Conservation (phyloP, 1,139 yeast genomes). For the Geotrichum aggregatum region DNA sequence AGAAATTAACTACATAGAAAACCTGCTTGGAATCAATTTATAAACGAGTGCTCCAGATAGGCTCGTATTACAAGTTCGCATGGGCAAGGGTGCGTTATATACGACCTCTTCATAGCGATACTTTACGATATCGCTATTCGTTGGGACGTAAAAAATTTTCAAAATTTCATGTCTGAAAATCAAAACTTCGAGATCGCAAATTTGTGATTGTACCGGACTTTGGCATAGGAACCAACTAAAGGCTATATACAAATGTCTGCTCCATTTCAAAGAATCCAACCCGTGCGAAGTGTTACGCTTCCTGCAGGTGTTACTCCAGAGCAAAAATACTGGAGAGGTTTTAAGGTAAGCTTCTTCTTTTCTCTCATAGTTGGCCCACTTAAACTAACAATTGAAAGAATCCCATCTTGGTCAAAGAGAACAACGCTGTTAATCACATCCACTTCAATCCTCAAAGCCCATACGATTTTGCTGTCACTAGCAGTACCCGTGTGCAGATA, state of each 20-base stretch:
- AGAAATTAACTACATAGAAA: too few species aligned
- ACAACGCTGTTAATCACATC: slow-evolving; percentile 83
- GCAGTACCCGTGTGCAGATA: slow-evolving; percentile 86
- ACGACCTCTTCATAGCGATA: background rate
- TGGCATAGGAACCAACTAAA: background rate
- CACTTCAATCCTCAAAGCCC: slow-evolving; percentile 84
- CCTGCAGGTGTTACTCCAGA: slow-evolving; percentile 90
- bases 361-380: background rate
- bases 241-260: slow-evolving; percentile 61
- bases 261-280: slow-evolving; percentile 61
- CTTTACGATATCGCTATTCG: slow-evolving; percentile 8
- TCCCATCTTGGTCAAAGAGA: slow-evolving; percentile 89
- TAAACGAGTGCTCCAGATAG: too few species aligned
- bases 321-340: slow-evolving; percentile 90
- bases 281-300: slow-evolving; percentile 66
- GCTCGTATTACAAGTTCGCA: background rate
- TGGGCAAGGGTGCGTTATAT: background rate
- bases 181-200: slow-evolving; percentile 2
- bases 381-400: slow-evolving; percentile 35
- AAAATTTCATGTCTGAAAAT: background rate
- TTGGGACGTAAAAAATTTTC: slow-evolving; percentile 11
- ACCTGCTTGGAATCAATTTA: too few species aligned
- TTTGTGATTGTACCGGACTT: background rate
- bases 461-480: slow-evolving; percentile 89
- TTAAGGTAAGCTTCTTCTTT: slow-evolving; percentile 36